Percentiles rank a stretch among this genome's conserved stretches.
These are phyloP conservation scores for Pittosporum tobira DNA, from an alignment of 129 eudicot genomes.

Conservation along the genomic window DNA sequence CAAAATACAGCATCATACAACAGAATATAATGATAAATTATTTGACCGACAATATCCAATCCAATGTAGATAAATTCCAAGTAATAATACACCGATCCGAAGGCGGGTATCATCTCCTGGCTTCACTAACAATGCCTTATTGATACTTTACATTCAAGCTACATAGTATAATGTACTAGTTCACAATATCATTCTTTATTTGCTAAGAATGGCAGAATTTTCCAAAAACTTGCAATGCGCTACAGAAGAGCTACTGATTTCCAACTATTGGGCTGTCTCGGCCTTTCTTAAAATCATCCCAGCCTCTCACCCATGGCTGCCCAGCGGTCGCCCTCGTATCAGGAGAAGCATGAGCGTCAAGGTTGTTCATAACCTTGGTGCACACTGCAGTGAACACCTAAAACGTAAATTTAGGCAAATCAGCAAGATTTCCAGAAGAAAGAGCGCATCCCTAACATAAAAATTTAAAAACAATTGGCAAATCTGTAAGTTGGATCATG, in stretches of 20 bases:
- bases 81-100: no score
- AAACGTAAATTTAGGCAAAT: neutral
- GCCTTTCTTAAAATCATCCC: constrained; percentile 94
- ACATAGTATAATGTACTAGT: neutral
- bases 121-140: neutral
- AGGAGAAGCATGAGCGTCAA: constrained; percentile 60
- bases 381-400: constrained; percentile 74
- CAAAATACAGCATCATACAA: no score
- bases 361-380: constrained; percentile 62
- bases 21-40: no score
- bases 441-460: neutral
- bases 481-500: neutral
- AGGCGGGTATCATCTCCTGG: neutral
- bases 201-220: neutral
- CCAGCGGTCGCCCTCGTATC: constrained; percentile 86
- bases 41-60: no score
- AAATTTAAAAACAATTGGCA: neutral
- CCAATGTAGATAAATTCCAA: no score
- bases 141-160: neutral
- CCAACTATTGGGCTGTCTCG: constrained; percentile 77
- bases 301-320: constrained; percentile 93
- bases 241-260: constrained; percentile 61
- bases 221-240: neutral
- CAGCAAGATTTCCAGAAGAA: neutral
- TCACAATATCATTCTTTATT: neutral